A percentile compares a stretch with the other conserved stretches of the same genome.
phyloP scores from a whole-genome alignment of 129 eudicot genomes.

The Silybum marianum region DNA sequence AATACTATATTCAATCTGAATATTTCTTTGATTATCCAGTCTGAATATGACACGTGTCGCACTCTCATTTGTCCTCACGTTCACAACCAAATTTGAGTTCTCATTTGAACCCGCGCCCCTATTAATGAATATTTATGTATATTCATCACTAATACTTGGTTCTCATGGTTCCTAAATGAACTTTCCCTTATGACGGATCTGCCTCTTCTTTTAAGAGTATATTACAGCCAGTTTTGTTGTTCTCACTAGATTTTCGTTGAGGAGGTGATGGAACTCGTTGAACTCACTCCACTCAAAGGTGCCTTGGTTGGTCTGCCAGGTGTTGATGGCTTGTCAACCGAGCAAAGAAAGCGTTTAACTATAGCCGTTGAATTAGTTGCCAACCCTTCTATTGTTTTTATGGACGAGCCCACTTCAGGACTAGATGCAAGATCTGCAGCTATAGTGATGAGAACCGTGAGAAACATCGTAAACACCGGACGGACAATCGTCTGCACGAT shows the following conservation, averaged over 20 bases:
- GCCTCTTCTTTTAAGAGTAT: slow-evolving; percentile 7
- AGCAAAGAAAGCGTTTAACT: slow-evolving; percentile 91
- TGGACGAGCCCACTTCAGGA: slow-evolving; percentile 99
- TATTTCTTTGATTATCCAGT: no score
- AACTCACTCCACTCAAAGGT: slow-evolving; percentile 77
- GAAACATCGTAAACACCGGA: slow-evolving; percentile 94
- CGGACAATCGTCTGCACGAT: slow-evolving; percentile 96
- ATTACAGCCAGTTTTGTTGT: slow-evolving; percentile 6
- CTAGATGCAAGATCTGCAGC: slow-evolving; percentile 98
- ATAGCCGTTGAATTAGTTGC: slow-evolving; percentile 98
- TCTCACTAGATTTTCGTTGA: slow-evolving; percentile 82
- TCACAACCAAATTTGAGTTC: no score
- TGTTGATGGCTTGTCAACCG: slow-evolving; percentile 96
- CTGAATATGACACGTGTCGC: no score
- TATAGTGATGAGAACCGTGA: slow-evolving; percentile 98
- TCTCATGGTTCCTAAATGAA: not conserved
- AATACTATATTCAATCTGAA: no score
- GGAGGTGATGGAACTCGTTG: slow-evolving; percentile 98
- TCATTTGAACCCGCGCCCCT: no score
- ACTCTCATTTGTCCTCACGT: no score
- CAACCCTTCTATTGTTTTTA: slow-evolving; percentile 92
- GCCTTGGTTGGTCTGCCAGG: slow-evolving; percentile 97
- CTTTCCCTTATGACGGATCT: not conserved
- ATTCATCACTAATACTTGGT: not conserved
- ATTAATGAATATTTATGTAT: not conserved